A percentile compares a stretch with the other conserved stretches of the same genome.
Evolutionary conservation across 306 rosid genomes (phyloP).

Genomic region (Benincasa hispida): DNA sequence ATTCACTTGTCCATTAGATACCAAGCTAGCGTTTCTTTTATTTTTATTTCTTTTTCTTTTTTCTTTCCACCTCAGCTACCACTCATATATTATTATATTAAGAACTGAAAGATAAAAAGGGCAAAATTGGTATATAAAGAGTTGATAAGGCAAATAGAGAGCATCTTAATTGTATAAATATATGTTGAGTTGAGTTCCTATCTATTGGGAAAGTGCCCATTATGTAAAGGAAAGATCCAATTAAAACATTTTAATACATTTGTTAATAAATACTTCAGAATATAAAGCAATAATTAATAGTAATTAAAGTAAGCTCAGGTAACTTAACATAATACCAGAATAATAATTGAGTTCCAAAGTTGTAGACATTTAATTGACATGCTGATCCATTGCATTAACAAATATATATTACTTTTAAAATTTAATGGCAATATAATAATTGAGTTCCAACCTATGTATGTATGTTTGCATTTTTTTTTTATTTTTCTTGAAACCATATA

Average conservation of each 20-base stretch:
- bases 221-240: background rate
- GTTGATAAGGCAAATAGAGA: background rate
- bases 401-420: background rate
- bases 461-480: background rate
- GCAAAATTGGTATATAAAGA: background rate
- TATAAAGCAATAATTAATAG: background rate
- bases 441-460: background rate
- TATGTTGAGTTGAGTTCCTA: background rate
- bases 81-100: background rate
- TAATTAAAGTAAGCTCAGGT: background rate
- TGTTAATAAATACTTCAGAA: background rate
- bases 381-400: background rate
- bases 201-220: background rate
- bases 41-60: background rate
- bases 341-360: background rate
- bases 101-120: background rate
- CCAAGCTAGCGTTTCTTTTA: background rate
- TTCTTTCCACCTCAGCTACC: background rate
- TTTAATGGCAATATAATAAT: background rate
- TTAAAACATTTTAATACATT: background rate
- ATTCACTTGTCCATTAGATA: too few species aligned
- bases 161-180: background rate
- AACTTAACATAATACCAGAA: background rate
- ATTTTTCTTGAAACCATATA: too few species aligned
- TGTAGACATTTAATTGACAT: background rate